Conservation (phyloP, 805 yeast species). For the Wickerhamiella lipophila region DNA sequence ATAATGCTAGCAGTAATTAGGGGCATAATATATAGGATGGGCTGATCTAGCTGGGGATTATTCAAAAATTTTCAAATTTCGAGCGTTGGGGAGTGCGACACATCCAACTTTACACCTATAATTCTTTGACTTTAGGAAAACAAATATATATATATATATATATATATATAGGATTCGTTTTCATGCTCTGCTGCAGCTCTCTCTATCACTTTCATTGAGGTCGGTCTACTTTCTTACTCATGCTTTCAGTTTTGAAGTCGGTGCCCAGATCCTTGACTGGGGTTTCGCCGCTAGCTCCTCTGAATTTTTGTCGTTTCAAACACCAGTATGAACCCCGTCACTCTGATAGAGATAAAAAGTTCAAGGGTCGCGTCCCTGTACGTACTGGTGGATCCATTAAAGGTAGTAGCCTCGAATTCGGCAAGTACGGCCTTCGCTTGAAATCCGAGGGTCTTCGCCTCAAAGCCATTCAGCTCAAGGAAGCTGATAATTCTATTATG, state of each 20-base stretch:
- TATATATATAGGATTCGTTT: too few species aligned
- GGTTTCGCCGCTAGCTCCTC: conserved; percentile 5
- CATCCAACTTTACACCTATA: too few species aligned
- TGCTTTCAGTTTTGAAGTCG: conserved; percentile 9
- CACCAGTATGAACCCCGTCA: conserved; percentile 45
- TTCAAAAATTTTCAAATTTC: too few species aligned
- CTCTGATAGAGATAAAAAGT: conserved; percentile 56
- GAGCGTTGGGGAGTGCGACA: too few species aligned
- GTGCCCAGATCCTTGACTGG: neutral
- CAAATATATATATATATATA: too few species aligned
- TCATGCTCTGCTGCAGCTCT: too few species aligned
- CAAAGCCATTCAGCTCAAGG: conserved; percentile 76
- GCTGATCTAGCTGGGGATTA: too few species aligned
- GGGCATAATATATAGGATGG: too few species aligned
- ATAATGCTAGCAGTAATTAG: too few species aligned
- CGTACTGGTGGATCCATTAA: conserved; percentile 88
- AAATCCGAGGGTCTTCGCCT: conserved; percentile 79
- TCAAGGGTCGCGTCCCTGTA: conserved; percentile 88
- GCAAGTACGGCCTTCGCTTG: conserved; percentile 74
- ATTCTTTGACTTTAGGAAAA: too few species aligned
- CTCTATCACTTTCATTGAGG: too few species aligned
- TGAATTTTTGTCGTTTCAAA: conserved; percentile 15
- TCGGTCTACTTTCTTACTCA: neutral
- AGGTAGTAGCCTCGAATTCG: conserved; percentile 73
- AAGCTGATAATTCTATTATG: conserved; percentile 78